These are phyloP conservation scores for Beauveria sp. DNA, from an alignment of 2,329 filamentous ascomycete genomes.

Conservation along the genomic window DNA sequence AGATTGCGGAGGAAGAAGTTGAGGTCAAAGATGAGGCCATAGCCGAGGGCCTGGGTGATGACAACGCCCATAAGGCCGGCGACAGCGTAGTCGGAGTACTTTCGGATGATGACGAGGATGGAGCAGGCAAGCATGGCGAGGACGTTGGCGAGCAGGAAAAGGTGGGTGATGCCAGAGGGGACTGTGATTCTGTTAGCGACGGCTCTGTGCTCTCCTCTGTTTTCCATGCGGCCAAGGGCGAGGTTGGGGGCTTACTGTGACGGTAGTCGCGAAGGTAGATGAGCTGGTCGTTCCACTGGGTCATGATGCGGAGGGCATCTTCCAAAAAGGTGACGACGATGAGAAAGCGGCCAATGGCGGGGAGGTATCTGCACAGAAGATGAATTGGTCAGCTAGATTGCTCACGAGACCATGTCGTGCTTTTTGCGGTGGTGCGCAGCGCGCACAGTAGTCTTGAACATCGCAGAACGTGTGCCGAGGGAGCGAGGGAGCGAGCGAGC, in stretches of 20 bases:
- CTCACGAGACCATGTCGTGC: not conserved
- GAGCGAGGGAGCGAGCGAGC: no score
- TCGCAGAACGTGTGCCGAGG: no score
- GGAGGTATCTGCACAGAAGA: constrained; percentile 62
- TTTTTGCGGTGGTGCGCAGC: no score
- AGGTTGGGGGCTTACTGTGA: constrained; percentile 59
- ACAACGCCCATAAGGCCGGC: constrained; percentile 85
- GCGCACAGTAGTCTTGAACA: not conserved
- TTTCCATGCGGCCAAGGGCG: not conserved
- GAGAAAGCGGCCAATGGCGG: constrained; percentile 90
- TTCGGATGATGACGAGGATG: constrained; percentile 79
- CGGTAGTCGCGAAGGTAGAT: constrained; percentile 88
- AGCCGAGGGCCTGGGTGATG: constrained; percentile 91
- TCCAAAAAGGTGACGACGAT: constrained; percentile 98
- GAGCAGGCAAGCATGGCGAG: constrained; percentile 80
- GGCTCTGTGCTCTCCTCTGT: no score
- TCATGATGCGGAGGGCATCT: constrained; percentile 90
- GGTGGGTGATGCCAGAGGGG: constrained; percentile 76
- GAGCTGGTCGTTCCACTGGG: constrained; percentile 95
- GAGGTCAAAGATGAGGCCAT: constrained; percentile 95
- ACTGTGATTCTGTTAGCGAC: constrained; percentile 46
- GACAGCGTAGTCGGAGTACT: constrained; percentile 89
- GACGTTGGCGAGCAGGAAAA: constrained; percentile 89
- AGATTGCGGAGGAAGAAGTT: constrained; percentile 99
- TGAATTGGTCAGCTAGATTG: constrained; percentile 13